These are phyloP conservation scores for Paralagenidium karlingii DNA, from an alignment of 352 stramenopile genomes.

Conservation along the genomic window DNA sequence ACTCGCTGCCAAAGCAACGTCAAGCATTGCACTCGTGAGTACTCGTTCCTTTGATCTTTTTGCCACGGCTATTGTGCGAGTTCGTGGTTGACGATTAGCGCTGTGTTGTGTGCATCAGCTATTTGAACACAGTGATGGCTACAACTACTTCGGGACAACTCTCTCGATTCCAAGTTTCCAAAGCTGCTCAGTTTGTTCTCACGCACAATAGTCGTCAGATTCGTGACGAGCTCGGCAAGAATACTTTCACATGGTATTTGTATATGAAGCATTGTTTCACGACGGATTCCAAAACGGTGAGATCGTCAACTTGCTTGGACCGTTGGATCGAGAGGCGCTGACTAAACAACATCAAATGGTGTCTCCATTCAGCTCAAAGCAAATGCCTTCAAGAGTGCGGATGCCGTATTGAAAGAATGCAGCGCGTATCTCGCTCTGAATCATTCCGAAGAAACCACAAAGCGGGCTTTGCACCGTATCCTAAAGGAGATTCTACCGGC, in stretches of 20 bases:
- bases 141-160: constrained; percentile 48
- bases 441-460: constrained; percentile 30
- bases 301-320: constrained; percentile 1
- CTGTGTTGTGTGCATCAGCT: constrained; percentile 13
- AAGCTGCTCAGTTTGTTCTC: constrained; percentile 38
- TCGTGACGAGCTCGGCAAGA: constrained; percentile 33
- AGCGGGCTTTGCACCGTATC: constrained; percentile 59
- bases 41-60: constrained; percentile 27
- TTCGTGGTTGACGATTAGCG: constrained; percentile 3
- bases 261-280: constrained; percentile 60
- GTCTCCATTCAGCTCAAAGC: constrained; percentile 44
- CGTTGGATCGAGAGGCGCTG: not conserved
- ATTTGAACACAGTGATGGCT: constrained; percentile 40
- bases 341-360: not conserved
- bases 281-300: constrained; percentile 62
- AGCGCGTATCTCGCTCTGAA: constrained; percentile 20
- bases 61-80: not conserved
- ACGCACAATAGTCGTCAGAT: constrained; percentile 25
- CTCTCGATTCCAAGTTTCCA: constrained; percentile 55
- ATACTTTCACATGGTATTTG: constrained; percentile 35
- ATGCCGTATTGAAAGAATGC: constrained; percentile 26
- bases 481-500: constrained; percentile 55
- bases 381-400: constrained; percentile 30
- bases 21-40: constrained; percentile 36
- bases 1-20: constrained; percentile 13